Percentiles rank a stretch among this genome's conserved stretches.
Conservation (phyloP, 352 stramenopile species). For the Globisporangium nagaii region DNA sequence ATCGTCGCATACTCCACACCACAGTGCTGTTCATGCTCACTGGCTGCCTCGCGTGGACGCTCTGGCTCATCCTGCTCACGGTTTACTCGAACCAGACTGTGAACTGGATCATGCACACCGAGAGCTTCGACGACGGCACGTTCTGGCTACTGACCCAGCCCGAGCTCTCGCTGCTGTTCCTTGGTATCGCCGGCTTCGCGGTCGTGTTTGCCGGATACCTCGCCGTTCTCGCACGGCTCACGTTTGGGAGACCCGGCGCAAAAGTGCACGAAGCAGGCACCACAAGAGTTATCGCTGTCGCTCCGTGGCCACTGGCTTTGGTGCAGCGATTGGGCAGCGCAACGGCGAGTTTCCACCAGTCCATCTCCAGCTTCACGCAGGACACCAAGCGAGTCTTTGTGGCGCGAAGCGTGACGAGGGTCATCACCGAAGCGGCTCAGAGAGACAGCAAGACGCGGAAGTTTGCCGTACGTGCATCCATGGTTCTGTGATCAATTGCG, state of each 20-base stretch:
- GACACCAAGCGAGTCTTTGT: neutral
- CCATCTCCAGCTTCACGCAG: neutral
- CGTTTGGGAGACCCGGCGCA: neutral
- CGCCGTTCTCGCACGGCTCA: slow-evolving; percentile 3
- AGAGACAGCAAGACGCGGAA: neutral
- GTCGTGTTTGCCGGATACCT: slow-evolving; percentile 21
- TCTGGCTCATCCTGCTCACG: slow-evolving; percentile 27
- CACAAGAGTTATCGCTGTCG: too few relatives aligned
- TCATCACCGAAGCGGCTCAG: neutral
- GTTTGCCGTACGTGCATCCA: neutral
- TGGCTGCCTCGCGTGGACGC: too few relatives aligned
- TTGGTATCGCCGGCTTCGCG: slow-evolving; percentile 16
- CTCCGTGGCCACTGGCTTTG: too few relatives aligned
- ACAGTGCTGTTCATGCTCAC: too few relatives aligned
- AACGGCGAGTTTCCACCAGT: neutral
- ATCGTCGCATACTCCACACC: too few relatives aligned
- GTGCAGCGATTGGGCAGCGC: too few relatives aligned
- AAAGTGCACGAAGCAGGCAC: neutral
- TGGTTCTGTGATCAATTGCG: neutral
- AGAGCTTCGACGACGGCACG: slow-evolving; percentile 22
- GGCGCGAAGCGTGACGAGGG: neutral
- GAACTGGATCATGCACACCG: slow-evolving; percentile 30
- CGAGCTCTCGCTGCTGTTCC: slow-evolving; percentile 5
- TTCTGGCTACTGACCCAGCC: slow-evolving; percentile 38
- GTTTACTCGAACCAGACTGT: slow-evolving; percentile 19